Evolutionary conservation across 176 grass and related monocot genomes (phyloP).

Genomic region (Carex kokanica): DNA sequence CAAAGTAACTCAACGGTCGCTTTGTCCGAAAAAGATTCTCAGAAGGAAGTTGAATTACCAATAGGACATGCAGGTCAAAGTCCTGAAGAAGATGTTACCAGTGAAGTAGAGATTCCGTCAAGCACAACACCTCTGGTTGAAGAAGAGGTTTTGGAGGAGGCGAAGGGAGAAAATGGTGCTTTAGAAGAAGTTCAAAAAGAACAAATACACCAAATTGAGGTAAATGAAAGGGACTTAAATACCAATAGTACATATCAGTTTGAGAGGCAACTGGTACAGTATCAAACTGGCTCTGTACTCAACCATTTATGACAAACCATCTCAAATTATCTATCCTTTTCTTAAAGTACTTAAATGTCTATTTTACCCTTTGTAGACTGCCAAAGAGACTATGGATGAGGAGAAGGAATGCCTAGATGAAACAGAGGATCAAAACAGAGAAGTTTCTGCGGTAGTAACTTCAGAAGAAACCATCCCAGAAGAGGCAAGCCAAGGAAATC

Average conservation of each 20-base stretch:
- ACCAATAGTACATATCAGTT: background rate
- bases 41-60: constrained; percentile 6
- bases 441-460: background rate
- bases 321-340: background rate
- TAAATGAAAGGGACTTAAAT: background rate
- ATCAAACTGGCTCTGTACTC: background rate
- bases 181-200: background rate
- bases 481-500: background rate
- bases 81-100: background rate
- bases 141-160: background rate
- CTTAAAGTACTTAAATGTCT: background rate
- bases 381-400: background rate
- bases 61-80: constrained; percentile 11
- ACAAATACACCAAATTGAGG: constrained; percentile 12
- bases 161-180: background rate
- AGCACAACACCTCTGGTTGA: background rate
- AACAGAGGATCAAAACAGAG: background rate
- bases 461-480: background rate
- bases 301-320: background rate
- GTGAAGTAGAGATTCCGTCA: background rate
- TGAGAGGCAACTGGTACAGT: constrained; percentile 4
- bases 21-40: background rate
- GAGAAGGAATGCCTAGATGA: constrained; percentile 7
- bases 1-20: background rate
- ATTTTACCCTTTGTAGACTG: background rate